Percentiles rank a stretch among this genome's conserved stretches.
phyloP scores from a whole-genome alignment of 208 protist species.

The Trypanosomatidae sp. region DNA sequence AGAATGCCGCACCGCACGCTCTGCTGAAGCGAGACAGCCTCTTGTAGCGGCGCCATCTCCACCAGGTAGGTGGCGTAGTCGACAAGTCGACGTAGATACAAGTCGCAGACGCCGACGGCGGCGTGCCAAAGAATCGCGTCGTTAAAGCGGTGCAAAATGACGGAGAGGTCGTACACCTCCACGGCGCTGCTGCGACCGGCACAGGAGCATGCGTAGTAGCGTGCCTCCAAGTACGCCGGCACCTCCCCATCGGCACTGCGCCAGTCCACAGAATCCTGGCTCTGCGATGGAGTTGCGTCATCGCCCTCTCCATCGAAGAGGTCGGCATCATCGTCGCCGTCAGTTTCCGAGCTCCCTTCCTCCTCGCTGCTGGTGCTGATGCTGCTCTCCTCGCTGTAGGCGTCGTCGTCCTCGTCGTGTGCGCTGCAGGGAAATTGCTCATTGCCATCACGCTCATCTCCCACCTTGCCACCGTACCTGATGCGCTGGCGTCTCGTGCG shows the following conservation, averaged over 20 bases:
- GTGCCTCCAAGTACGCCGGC: constrained; percentile 41
- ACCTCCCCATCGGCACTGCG: constrained; percentile 31
- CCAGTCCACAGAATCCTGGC: constrained; percentile 63
- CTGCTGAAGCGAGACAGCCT: constrained; percentile 72
- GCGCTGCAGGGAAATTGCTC: not conserved
- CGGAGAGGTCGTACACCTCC: constrained; percentile 75
- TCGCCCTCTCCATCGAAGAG: constrained; percentile 42
- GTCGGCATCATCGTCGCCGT: constrained; percentile 31
- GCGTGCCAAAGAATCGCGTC: constrained; percentile 81
- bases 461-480: not conserved
- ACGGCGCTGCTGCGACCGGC: constrained; percentile 74
- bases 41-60: constrained; percentile 78
- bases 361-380: constrained; percentile 11
- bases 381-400: constrained; percentile 22
- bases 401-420: constrained; percentile 3
- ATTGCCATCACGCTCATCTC: constrained; percentile 1
- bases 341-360: constrained; percentile 10
- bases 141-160: constrained; percentile 66
- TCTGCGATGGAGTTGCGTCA: constrained; percentile 40
- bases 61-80: constrained; percentile 84
- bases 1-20: constrained; percentile 48
- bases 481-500: constrained; percentile 10
- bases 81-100: constrained; percentile 71
- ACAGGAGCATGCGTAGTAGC: constrained; percentile 72
- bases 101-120: constrained; percentile 77